Base-by-base conservation (phyloP, 2,329 filamentous ascomycete genomes). In the Penicillium sp. region DNA sequence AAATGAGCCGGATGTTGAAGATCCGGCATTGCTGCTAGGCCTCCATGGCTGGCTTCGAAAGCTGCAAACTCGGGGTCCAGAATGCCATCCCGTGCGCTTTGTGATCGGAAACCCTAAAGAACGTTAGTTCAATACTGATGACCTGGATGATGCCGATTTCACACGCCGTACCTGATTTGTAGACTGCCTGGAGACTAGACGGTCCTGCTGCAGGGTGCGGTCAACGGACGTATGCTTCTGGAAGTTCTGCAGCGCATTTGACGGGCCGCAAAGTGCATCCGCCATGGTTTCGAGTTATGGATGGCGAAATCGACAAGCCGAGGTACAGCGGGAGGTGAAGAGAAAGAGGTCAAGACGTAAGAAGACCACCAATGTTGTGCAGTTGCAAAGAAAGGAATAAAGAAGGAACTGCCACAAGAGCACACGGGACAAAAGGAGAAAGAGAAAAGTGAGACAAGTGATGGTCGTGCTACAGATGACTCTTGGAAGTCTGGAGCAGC, bases 171-270 rank as follows among this genome's bases (percentile, higher is more conserved):
- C 82, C 66, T 83, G 78, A 43, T 73, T 68, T 39, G 78, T 74
- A 45, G 76, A 70, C 46, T 77, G 74, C 50, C 78, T 76, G 8
- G 76, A 71, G 33, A 75, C 68, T 40, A 86, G 61, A 44, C 84
- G 82, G 67, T 90, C 86, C 66, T 88, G 86, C 63, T 90, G 85
- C 42, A 86, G 73, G 8, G 83, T 83, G 46, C 84, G 76, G 64
- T 90, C 85, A 53, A 80, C 76, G 42, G 83, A 76, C 9, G 80
- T 73, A 66, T 89, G 85, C 59, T 85, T 83, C 60, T 85, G 79
- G 64, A 90, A 81, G 61, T 79, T 84, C 67, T 88, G 86, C 45
- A 88, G 78, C 53, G 85, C 78, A 68, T 86, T 89, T 9, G 86
- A 86, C 13, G 86, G 85, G 50, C 86, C 85, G 65, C 86, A 90